phyloP scores from a whole-genome alignment of 805 yeast species.

The Ogataea minuta region DNA sequence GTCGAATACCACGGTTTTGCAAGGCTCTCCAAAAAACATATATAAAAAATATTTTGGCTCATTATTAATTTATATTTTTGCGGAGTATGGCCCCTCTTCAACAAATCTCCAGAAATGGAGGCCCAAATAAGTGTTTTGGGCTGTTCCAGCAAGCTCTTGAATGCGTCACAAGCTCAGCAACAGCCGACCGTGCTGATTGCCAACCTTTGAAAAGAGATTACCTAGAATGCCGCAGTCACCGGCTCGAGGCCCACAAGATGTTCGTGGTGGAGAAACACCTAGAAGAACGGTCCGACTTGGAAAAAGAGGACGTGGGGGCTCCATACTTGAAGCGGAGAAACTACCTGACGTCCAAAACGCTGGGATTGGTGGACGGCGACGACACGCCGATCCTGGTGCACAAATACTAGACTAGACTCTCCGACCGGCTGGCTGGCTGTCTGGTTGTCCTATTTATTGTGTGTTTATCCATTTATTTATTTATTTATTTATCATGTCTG shows the following conservation, averaged over 20 bases:
- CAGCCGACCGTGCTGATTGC: constrained; percentile 33
- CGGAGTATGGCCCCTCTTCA: constrained; percentile 36
- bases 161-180: constrained; percentile 37
- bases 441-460: too few relatives aligned
- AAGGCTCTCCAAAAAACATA: constrained; percentile 5
- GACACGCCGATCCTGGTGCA: constrained; percentile 31
- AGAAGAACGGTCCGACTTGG: constrained; percentile 28
- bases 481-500: constrained; percentile 2
- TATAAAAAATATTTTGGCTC: neutral
- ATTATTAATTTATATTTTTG: neutral
- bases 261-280: constrained; percentile 34
- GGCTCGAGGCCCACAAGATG: constrained; percentile 36
- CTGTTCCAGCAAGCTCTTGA: constrained; percentile 38
- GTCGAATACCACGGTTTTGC: constrained; percentile 4
- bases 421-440: too few relatives aligned
- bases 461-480: too few relatives aligned
- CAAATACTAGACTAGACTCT: constrained; percentile 19
- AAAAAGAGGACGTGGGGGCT: constrained; percentile 35
- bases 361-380: constrained; percentile 38
- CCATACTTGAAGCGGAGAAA: constrained; percentile 40
- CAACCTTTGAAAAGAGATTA: constrained; percentile 34
- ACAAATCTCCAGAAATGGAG: constrained; percentile 36
- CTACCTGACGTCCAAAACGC: constrained; percentile 37
- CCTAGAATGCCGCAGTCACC: constrained; percentile 39
- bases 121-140: constrained; percentile 39